Evolutionary conservation across 257 asterid species (phyloP).

Genomic region (Solanum gracilifrons): DNA sequence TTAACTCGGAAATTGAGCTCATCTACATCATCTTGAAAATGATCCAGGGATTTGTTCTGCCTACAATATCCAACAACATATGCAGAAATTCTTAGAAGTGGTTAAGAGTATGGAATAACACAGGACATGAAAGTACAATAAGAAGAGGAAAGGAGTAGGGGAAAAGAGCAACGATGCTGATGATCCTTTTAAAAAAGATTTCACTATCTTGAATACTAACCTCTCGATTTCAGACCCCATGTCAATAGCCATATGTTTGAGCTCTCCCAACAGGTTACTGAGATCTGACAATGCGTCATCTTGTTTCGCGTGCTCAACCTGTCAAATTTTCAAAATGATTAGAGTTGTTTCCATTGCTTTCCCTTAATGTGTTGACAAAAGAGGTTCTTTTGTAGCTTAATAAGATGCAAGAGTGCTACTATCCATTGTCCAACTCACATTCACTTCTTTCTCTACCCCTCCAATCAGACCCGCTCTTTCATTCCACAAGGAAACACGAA

Average conservation of each 20-base stretch:
- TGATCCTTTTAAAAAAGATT: background rate
- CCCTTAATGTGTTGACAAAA: background rate
- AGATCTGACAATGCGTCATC: slow-evolving; percentile 57
- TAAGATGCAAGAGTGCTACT: background rate
- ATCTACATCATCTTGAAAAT: slow-evolving; percentile 52
- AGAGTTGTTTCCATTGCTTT: background rate
- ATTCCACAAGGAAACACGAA: background rate
- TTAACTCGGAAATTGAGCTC: slow-evolving; percentile 50
- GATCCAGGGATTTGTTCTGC: slow-evolving; percentile 48
- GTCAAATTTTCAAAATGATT: background rate
- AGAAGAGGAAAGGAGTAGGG: background rate
- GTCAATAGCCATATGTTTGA: slow-evolving; percentile 70
- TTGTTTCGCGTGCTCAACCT: slow-evolving; percentile 67
- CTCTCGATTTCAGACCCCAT: slow-evolving; percentile 79
- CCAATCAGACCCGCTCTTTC: background rate
- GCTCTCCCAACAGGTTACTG: slow-evolving; percentile 58
- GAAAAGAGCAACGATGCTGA: background rate
- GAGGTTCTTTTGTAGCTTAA: background rate
- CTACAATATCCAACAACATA: slow-evolving; percentile 23
- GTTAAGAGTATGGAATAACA: background rate
- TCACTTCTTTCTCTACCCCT: background rate
- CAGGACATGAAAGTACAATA: background rate
- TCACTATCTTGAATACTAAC: slow-evolving; percentile 16
- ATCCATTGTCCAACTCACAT: background rate
- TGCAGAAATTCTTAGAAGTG: background rate